These are phyloP conservation scores for Acmispon strigosus DNA, from an alignment of 306 rosid species.

Conservation along the genomic window DNA sequence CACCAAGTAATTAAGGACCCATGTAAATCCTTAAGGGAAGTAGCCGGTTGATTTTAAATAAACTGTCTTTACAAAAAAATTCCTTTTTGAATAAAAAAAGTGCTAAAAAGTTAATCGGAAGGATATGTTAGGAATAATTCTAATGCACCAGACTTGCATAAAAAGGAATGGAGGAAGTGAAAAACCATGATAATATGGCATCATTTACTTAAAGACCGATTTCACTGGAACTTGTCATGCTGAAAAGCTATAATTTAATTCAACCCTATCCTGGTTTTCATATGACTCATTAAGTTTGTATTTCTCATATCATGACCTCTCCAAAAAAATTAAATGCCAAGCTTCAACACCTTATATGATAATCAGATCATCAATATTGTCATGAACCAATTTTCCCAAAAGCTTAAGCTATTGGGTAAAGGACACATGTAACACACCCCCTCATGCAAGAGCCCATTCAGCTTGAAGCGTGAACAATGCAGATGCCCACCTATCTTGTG, in stretches of 20 bases:
- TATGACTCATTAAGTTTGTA: background rate
- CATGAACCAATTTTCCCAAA: no score
- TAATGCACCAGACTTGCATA: background rate
- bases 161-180: background rate
- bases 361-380: background rate
- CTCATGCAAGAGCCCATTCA: no score
- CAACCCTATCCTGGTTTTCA: background rate
- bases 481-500: no score
- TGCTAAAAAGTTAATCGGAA: conserved; percentile 8
- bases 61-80: conserved; percentile 3
- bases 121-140: background rate
- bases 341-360: background rate
- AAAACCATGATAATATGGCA: background rate
- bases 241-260: background rate
- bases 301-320: conserved; percentile 1
- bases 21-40: conserved; percentile 1
- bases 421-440: no score
- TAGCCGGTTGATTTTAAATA: background rate
- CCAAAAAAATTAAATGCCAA: conserved; percentile 8
- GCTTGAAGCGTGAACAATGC: no score
- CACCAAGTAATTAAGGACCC: background rate
- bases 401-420: no score
- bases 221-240: background rate
- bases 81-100: background rate
- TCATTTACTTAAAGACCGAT: background rate